Conservation (phyloP, 2,329 filamentous ascomycete species). For the Colletotrichum costaricense region DNA sequence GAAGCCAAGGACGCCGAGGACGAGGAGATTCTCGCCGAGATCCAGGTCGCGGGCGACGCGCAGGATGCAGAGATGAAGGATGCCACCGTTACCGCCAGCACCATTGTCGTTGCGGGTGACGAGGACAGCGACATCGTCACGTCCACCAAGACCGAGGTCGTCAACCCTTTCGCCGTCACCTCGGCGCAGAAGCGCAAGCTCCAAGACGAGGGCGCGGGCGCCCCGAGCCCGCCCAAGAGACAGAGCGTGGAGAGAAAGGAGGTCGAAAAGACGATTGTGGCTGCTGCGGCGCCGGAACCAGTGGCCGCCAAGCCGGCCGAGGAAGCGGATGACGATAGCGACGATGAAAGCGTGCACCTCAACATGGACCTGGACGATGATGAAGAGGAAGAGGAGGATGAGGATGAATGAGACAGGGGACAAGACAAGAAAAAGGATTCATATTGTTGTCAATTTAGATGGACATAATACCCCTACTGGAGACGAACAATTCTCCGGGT, state of each 20-base stretch:
- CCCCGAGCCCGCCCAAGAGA: slow-evolving; percentile 42
- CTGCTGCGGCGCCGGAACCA: slow-evolving; percentile 10
- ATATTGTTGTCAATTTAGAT: slow-evolving; percentile 1
- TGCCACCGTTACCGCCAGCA: background rate
- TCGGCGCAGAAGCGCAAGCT: slow-evolving; percentile 55
- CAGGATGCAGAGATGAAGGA: slow-evolving; percentile 47
- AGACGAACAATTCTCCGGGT: background rate
- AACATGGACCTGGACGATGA: slow-evolving; percentile 70
- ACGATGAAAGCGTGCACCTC: slow-evolving; percentile 67
- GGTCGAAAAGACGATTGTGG: slow-evolving; percentile 6
- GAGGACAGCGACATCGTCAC: slow-evolving; percentile 38
- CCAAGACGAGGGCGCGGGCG: slow-evolving; percentile 41
- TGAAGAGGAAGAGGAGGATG: slow-evolving; percentile 52
- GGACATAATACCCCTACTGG: slow-evolving; percentile 28
- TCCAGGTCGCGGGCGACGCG: slow-evolving; percentile 50
- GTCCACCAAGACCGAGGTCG: slow-evolving; percentile 39
- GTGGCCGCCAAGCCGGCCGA: slow-evolving; percentile 36
- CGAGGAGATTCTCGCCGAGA: slow-evolving; percentile 45
- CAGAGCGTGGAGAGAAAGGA: slow-evolving; percentile 31
- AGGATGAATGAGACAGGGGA: slow-evolving; percentile 36
- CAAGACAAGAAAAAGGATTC: slow-evolving; percentile 42
- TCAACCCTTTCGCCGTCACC: slow-evolving; percentile 27
- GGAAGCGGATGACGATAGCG: slow-evolving; percentile 56
- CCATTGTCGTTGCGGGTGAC: slow-evolving; percentile 20
- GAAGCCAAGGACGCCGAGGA: slow-evolving; percentile 58